A percentile compares a stretch with the other conserved stretches of the same genome.
phyloP scores from a whole-genome alignment of 768 basidiomycete genomes.

The Hydnomerulius pinastri region DNA sequence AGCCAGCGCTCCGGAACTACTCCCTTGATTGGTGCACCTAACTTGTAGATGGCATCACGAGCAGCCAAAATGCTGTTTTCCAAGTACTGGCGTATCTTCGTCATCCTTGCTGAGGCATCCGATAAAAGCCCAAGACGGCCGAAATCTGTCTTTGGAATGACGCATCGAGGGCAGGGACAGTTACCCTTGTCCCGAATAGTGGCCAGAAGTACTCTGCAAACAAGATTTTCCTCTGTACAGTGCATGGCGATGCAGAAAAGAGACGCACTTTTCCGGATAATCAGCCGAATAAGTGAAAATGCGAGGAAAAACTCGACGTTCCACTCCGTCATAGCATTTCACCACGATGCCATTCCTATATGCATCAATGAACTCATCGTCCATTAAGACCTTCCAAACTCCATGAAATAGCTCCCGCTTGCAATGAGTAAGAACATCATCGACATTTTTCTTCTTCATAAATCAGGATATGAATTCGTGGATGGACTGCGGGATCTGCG shows the following conservation, averaged over 20 bases:
- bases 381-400: slow-evolving; percentile 18
- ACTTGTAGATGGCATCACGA: slow-evolving; percentile 9
- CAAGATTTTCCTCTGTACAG: not conserved
- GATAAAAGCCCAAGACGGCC: slow-evolving; percentile 7
- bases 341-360: slow-evolving; percentile 27
- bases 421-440: slow-evolving; percentile 10
- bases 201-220: slow-evolving; percentile 25
- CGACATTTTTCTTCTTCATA: not conserved
- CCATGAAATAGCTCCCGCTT: slow-evolving; percentile 21
- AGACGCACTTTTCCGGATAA: slow-evolving; percentile 39
- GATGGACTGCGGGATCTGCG: not conserved
- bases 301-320: slow-evolving; percentile 22
- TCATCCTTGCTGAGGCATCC: slow-evolving; percentile 7
- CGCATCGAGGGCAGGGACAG: slow-evolving; percentile 35
- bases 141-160: slow-evolving; percentile 16
- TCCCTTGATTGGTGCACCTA: slow-evolving; percentile 14
- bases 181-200: slow-evolving; percentile 27
- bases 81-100: not conserved
- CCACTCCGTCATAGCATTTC: slow-evolving; percentile 21
- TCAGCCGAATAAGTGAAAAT: slow-evolving; percentile 38
- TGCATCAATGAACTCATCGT: slow-evolving; percentile 24
- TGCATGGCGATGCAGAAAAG: not conserved
- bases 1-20: slow-evolving; percentile 6
- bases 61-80: not conserved
- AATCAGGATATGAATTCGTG: not conserved